These are phyloP conservation scores for Immersiella caudata DNA, from an alignment of 495 filamentous ascomycete species.

Conservation along the genomic window DNA sequence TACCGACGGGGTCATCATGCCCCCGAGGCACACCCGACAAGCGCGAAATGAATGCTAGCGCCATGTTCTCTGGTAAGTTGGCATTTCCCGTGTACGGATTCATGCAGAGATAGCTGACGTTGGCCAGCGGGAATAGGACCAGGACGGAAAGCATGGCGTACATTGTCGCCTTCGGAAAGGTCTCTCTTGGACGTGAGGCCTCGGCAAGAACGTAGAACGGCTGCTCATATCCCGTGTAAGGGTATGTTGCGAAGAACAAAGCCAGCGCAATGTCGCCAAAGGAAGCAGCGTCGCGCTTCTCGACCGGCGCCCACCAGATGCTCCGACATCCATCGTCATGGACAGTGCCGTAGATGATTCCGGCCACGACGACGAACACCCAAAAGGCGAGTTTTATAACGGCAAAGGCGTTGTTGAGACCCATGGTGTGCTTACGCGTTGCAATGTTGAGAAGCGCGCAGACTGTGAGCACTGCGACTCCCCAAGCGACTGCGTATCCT, in stretches of 20 bases:
- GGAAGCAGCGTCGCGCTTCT: background rate
- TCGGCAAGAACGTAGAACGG: slow-evolving; percentile 23
- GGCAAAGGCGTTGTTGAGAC: slow-evolving; percentile 7
- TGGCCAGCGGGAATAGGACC: slow-evolving; percentile 5
- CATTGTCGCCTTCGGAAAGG: slow-evolving; percentile 5
- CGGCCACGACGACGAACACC: slow-evolving; percentile 46
- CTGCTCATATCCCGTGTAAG: slow-evolving; percentile 25
- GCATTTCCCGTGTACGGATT: background rate
- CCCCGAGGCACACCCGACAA: background rate
- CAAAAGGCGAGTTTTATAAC: background rate
- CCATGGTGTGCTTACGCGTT: background rate
- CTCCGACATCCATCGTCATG: slow-evolving; percentile 10
- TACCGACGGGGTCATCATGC: background rate
- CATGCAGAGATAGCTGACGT: slow-evolving; percentile 10
- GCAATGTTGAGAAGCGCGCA: slow-evolving; percentile 12
- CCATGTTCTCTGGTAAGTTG: slow-evolving; percentile 3
- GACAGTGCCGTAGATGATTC: slow-evolving; percentile 17
- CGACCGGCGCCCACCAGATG: slow-evolving; percentile 11
- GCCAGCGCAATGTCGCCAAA: slow-evolving; percentile 21
- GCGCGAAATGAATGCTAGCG: background rate
- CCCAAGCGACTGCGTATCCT: background rate
- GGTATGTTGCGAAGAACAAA: slow-evolving; percentile 22
- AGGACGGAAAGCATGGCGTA: background rate
- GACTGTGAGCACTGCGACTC: background rate
- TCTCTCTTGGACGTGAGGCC: background rate